Evolutionary conservation across 192 early-diverging fungal species (phyloP), one percentile per base, ranked within the genome.

Genomic region (Mortierella alpina): DNA sequence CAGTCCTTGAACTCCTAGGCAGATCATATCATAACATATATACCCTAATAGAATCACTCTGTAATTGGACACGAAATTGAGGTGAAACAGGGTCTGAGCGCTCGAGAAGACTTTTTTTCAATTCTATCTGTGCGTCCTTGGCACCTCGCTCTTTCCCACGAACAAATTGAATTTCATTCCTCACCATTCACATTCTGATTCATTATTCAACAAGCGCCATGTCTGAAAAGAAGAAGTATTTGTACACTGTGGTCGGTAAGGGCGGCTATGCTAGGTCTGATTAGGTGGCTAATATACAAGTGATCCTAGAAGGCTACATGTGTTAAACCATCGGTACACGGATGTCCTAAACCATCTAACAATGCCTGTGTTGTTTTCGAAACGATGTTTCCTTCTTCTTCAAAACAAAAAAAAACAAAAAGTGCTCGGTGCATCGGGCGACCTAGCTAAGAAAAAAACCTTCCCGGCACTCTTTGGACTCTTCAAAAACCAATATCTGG

Each of bases 401-500:
- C n/a, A n/a, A n/a, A n/a, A n/a, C n/a, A n/a, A n/a, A n/a, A n/a
- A n/a, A n/a, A n/a, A n/a, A n/a, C 17, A 9, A 31, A 31, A 84
- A 90, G 94, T 96, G 13, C 90, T 96, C 64, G 95, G 95, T 48
- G 95, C 95, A 23, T 94, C 92, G 15, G 97, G 97, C 61, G 97
- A 99, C 82, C 91, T 99, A 58, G 97, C 97, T 42, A 98, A 95
- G 87, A 99, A 99, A 60, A 99, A 99, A 86, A 98, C 97, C 40
- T 99, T 92, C 82, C 97, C 97, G 10, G 95, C 96, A 4, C 90
- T 99, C 49, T 99, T 97, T 86, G 94, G 95, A 51, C 91, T 98
- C 54, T 98, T 92, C 88, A 91, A 91, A 63, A 94, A 94, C 84
- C 82, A 85, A 2, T 93, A 95, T 68, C 86, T 99, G 7, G 94